Evolutionary conservation across 2,329 filamentous ascomycete genomes (phyloP).

Genomic region (Aureobasidium sp.): DNA sequence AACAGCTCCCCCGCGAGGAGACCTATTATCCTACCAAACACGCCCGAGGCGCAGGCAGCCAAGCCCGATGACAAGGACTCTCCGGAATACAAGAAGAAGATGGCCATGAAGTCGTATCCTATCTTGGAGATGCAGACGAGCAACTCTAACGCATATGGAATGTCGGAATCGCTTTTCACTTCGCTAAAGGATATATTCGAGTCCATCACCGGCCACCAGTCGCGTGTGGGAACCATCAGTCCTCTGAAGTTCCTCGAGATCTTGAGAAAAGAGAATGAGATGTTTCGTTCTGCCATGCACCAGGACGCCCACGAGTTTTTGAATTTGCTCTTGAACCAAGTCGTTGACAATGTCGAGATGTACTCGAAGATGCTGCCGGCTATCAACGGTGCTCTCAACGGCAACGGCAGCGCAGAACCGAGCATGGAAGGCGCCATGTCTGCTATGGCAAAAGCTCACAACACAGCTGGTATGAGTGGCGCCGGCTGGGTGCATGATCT

Average conservation of each 20-base stretch:
- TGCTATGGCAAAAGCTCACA: constrained; percentile 24
- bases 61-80: constrained; percentile 94
- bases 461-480: constrained; percentile 34
- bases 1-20: constrained; percentile 24
- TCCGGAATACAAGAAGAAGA: constrained; percentile 98
- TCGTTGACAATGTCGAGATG: constrained; percentile 94
- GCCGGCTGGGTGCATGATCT: constrained; percentile 94
- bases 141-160: constrained; percentile 83
- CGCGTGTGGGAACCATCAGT: constrained; percentile 89
- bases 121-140: constrained; percentile 87
- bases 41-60: constrained; percentile 24
- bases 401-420: constrained; percentile 26
- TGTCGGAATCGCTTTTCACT: constrained; percentile 96
- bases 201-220: constrained; percentile 82
- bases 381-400: constrained; percentile 30
- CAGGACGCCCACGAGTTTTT: constrained; percentile 99
- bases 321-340: constrained; percentile 93
- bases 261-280: constrained; percentile 93
- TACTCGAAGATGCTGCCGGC: constrained; percentile 70
- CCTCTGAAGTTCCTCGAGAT: constrained; percentile 95
- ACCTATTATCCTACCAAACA: constrained; percentile 24
- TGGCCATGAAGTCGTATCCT: constrained; percentile 88
- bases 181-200: constrained; percentile 97
- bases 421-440: constrained; percentile 23
- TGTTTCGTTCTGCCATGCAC: constrained; percentile 98